phyloP scores from a whole-genome alignment of 345 rosid genomes.

The Brassica incana region DNA sequence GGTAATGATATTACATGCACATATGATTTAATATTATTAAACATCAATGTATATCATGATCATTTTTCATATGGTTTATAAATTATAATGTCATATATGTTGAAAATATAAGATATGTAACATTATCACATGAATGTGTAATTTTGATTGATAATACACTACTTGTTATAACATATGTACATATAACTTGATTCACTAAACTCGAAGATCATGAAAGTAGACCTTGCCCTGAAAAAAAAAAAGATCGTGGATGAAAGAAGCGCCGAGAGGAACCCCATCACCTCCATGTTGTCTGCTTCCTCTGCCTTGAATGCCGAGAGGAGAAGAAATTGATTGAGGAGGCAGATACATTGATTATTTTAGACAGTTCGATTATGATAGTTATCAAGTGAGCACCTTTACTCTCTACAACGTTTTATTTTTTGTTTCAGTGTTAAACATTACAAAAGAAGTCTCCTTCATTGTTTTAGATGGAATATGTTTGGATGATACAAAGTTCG shows the following conservation, averaged over 20 bases:
- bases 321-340: constrained; percentile 42
- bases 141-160: too few species aligned
- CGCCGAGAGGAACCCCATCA: constrained; percentile 42
- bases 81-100: too few species aligned
- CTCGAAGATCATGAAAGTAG: constrained; percentile 82
- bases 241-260: constrained; percentile 67
- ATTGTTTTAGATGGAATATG: neutral
- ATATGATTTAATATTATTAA: too few species aligned
- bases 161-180: too few species aligned
- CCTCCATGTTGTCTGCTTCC: constrained; percentile 38
- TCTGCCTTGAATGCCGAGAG: constrained; percentile 45
- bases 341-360: constrained; percentile 64
- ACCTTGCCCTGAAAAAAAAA: constrained; percentile 67
- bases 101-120: too few species aligned
- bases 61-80: too few species aligned
- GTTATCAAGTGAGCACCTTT: constrained; percentile 47
- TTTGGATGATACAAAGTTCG: neutral
- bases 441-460: neutral
- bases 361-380: constrained; percentile 63
- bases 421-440: too few species aligned
- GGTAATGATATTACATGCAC: too few species aligned
- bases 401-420: neutral
- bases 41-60: too few species aligned
- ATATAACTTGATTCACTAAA: too few species aligned
- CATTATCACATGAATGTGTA: too few species aligned